phyloP scores from a whole-genome alignment of 2,329 filamentous ascomycete species.

The Ophiostoma sp. region DNA sequence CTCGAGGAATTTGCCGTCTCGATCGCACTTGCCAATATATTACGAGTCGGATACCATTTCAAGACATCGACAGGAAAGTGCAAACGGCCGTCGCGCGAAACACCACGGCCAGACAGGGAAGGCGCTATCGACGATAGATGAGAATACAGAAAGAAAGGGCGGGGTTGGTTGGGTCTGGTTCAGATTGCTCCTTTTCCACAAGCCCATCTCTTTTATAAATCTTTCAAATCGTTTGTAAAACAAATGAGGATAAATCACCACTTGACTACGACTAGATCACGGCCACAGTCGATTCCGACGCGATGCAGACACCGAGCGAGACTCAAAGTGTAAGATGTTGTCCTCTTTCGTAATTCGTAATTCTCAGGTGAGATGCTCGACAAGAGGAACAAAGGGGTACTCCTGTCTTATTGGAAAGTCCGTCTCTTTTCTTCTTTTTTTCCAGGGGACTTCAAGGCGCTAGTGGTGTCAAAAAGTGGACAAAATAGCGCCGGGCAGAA shows the following conservation, averaged over 20 bases:
- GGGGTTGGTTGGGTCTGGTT: neutral
- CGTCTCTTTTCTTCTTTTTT: neutral
- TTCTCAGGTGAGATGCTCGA: neutral
- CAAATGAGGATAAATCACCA: neutral
- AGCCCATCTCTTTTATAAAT: neutral
- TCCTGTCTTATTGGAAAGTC: neutral
- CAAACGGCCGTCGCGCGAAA: neutral
- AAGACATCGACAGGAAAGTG: neutral
- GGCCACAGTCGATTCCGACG: neutral
- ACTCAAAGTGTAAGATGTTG: neutral
- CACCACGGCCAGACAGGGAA: neutral
- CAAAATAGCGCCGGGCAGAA: slow-evolving; percentile 1
- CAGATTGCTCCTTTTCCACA: slow-evolving; percentile 1
- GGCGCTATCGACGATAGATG: neutral
- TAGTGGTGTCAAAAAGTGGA: neutral
- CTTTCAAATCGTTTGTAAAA: neutral
- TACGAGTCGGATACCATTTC: neutral
- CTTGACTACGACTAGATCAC: neutral
- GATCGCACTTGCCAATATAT: slow-evolving; percentile 6
- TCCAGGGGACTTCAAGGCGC: neutral
- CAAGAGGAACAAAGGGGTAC: neutral
- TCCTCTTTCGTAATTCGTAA: neutral
- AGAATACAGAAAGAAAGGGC: neutral
- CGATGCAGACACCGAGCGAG: slow-evolving; percentile 1
- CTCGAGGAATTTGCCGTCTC: neutral